phyloP scores from a whole-genome alignment of 371 early-diverging fungal species.

The Choanephora cucurbitarum region DNA sequence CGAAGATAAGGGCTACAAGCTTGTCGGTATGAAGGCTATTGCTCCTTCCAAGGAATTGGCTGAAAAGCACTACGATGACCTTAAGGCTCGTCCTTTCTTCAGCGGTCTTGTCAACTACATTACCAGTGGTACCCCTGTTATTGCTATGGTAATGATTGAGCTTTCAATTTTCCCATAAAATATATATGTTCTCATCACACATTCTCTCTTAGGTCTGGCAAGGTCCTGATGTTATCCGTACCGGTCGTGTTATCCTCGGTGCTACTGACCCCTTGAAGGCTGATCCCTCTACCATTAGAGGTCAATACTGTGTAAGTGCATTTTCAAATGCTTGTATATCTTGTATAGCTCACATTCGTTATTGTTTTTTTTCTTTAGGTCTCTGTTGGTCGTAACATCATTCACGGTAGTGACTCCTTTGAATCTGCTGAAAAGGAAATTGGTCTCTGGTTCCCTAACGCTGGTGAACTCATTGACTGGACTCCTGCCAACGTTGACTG shows the following conservation, averaged over 20 bases:
- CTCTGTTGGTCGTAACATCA: constrained; percentile 83
- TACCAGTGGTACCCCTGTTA: constrained; percentile 69
- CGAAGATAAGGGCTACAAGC: constrained; percentile 76
- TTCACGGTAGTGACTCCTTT: constrained; percentile 94
- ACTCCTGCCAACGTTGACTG: constrained; percentile 46
- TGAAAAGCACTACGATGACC: constrained; percentile 90
- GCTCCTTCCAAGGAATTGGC: constrained; percentile 71
- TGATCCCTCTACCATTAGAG: constrained; percentile 93
- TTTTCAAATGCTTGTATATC: too few relatives aligned
- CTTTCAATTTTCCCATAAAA: constrained; percentile 19
- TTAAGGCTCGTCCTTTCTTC: constrained; percentile 87
- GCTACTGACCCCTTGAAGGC: constrained; percentile 82
- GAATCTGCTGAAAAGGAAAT: constrained; percentile 94
- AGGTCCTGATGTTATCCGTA: constrained; percentile 89
- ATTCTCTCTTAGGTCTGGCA: constrained; percentile 61
- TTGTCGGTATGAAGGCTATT: constrained; percentile 55
- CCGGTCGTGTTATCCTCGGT: constrained; percentile 89
- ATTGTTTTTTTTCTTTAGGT: constrained; percentile 27
- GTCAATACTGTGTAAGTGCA: constrained; percentile 75
- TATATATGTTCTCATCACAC: not conserved
- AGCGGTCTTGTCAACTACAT: constrained; percentile 79
- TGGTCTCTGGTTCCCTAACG: constrained; percentile 86
- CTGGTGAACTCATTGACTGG: constrained; percentile 53
- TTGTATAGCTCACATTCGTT: too few relatives aligned
- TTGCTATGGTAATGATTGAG: constrained; percentile 50